Conservation (phyloP, 2,329 filamentous ascomycete genomes). For the Trichoderma endophyticum region DNA sequence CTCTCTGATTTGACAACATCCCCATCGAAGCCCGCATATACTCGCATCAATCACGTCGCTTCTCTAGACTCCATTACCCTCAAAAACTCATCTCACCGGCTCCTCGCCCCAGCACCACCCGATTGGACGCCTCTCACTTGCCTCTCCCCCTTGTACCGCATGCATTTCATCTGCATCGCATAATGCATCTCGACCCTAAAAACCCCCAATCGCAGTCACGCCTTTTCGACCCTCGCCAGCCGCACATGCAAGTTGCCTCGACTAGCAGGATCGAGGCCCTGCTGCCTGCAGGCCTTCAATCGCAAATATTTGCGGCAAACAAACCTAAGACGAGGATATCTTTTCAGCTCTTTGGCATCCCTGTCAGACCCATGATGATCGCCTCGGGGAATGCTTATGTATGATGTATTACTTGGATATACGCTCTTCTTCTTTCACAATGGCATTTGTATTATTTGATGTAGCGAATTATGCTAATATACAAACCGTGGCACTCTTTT, state of each 20-base stretch:
- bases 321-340: neutral
- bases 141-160: neutral
- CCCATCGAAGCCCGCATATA: neutral
- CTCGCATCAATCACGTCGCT: neutral
- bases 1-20: neutral
- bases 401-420: neutral
- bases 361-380: neutral
- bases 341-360: neutral
- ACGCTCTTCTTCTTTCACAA: neutral
- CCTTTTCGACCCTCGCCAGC: neutral
- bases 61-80: neutral
- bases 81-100: neutral
- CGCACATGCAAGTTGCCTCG: neutral
- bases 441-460: neutral
- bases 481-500: constrained; percentile 1
- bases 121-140: neutral
- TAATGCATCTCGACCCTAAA: neutral
- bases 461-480: constrained; percentile 7
- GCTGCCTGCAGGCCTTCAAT: neutral
- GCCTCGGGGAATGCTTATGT: neutral
- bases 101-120: neutral
- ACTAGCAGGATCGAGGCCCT: neutral
- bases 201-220: neutral
- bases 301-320: neutral
- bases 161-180: neutral